phyloP scores from a whole-genome alignment of 495 filamentous ascomycete genomes.

The Penicillium maclennaniae region DNA sequence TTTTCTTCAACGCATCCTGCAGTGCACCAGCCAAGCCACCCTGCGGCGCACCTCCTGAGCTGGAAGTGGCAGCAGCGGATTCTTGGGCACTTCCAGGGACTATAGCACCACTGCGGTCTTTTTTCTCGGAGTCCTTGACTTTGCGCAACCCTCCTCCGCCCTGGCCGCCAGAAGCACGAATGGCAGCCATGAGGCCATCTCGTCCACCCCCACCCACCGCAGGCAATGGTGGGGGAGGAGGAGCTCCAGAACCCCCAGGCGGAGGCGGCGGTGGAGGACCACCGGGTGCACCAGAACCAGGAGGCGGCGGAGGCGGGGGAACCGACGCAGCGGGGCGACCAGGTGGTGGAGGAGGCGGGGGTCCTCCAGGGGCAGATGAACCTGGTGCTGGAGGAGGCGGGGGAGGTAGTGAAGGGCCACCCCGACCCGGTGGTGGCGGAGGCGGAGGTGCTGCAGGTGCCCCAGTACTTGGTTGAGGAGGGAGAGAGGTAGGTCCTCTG shows the following conservation, averaged over 20 bases:
- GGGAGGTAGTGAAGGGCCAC: slow-evolving; percentile 41
- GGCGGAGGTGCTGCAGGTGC: slow-evolving; percentile 32
- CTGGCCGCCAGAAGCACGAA: slow-evolving; percentile 71
- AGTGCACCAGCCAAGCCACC: slow-evolving; percentile 78
- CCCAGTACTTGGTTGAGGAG: slow-evolving; percentile 10
- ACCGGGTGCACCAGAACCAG: slow-evolving; percentile 25
- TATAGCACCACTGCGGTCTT: slow-evolving; percentile 71
- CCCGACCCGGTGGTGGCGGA: slow-evolving; percentile 19
- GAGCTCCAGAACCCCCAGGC: slow-evolving; percentile 42
- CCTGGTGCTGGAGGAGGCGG: slow-evolving; percentile 41
- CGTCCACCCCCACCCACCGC: slow-evolving; percentile 44
- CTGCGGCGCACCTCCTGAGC: slow-evolving; percentile 52
- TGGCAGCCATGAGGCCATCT: slow-evolving; percentile 73
- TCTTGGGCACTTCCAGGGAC: slow-evolving; percentile 57
- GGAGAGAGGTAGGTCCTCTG: slow-evolving; percentile 21
- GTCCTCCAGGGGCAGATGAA: slow-evolving; percentile 36
- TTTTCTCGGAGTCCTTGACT: slow-evolving; percentile 70
- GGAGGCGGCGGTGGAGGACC: slow-evolving; percentile 52
- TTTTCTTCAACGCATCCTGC: slow-evolving; percentile 67
- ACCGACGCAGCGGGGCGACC: slow-evolving; percentile 16
- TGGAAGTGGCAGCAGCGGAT: slow-evolving; percentile 44
- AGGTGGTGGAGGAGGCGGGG: slow-evolving; percentile 31
- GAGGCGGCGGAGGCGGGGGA: slow-evolving; percentile 43
- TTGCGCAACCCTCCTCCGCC: slow-evolving; percentile 70
- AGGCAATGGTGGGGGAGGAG: slow-evolving; percentile 63